Conservation (phyloP, 208 protist genomes). For the Wallacemonas sp. region DNA sequence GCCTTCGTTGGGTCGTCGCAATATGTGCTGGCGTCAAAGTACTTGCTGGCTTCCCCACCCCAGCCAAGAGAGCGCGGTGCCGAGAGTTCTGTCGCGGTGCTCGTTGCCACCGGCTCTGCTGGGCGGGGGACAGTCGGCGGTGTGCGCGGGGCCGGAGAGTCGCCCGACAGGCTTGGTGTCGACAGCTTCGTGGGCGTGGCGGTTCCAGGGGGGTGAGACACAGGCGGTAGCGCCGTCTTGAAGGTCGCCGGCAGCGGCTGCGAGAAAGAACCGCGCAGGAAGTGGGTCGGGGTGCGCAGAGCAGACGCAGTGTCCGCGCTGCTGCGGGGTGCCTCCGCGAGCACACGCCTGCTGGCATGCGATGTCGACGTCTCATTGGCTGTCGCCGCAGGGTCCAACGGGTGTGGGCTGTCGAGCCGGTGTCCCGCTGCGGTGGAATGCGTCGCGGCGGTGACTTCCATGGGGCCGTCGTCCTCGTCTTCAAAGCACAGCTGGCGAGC, state of each 20-base stretch:
- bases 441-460: neutral
- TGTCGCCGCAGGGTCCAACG: too few species aligned
- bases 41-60: conserved; percentile 30
- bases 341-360: too few species aligned
- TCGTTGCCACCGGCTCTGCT: neutral
- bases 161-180: neutral
- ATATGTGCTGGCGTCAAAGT: conserved; percentile 52
- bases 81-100: neutral
- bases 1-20: conserved; percentile 47
- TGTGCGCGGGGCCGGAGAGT: neutral
- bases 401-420: neutral
- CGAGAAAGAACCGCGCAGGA: neutral
- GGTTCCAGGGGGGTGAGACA: too few species aligned
- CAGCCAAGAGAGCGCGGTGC: conserved; percentile 7
- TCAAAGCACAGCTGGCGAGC: conserved; percentile 7
- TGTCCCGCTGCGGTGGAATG: neutral
- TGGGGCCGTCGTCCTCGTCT: conserved; percentile 2
- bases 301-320: neutral
- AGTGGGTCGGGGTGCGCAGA: neutral
- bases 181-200: neutral
- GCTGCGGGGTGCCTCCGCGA: too few species aligned
- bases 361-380: too few species aligned
- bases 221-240: neutral
- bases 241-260: neutral
- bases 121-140: neutral